These are phyloP conservation scores for Cutaneotrichosporon mucoides DNA, from an alignment of 1,284 basidiomycete genomes.

Conservation along the genomic window DNA sequence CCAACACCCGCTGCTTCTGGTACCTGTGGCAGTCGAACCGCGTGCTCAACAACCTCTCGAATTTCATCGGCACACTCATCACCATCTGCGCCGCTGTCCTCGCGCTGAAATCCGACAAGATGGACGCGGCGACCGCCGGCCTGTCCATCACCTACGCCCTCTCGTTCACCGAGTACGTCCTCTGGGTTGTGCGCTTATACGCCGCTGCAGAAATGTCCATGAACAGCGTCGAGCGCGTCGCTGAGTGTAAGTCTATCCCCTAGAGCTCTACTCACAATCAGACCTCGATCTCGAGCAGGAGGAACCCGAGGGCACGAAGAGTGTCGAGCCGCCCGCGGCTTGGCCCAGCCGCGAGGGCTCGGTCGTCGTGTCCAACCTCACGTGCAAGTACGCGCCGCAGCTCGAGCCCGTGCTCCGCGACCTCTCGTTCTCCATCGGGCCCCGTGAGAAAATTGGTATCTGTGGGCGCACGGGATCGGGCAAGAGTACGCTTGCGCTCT, in stretches of 20 bases:
- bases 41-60: constrained; percentile 50
- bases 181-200: constrained; percentile 53
- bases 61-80: constrained; percentile 51
- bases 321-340: constrained; percentile 51
- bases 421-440: constrained; percentile 52
- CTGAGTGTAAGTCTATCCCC: constrained; percentile 46
- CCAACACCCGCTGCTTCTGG: constrained; percentile 50
- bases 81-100: constrained; percentile 51
- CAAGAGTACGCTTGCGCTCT: constrained; percentile 49
- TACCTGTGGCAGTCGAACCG: constrained; percentile 51
- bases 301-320: constrained; percentile 47
- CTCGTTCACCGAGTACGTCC: constrained; percentile 50
- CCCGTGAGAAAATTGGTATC: constrained; percentile 54
- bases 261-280: constrained; percentile 14
- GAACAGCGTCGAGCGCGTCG: constrained; percentile 52
- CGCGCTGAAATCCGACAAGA: constrained; percentile 42
- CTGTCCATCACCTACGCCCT: constrained; percentile 44
- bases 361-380: constrained; percentile 51
- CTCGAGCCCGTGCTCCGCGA: constrained; percentile 53
- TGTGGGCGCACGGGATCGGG: constrained; percentile 54
- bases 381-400: constrained; percentile 51
- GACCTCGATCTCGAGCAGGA: constrained; percentile 51
- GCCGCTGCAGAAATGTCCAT: constrained; percentile 51
- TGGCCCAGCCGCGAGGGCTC: constrained; percentile 52
- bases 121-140: constrained; percentile 48